Conservation (phyloP, 2,329 filamentous ascomycete species). For the Colletotrichum lini region DNA sequence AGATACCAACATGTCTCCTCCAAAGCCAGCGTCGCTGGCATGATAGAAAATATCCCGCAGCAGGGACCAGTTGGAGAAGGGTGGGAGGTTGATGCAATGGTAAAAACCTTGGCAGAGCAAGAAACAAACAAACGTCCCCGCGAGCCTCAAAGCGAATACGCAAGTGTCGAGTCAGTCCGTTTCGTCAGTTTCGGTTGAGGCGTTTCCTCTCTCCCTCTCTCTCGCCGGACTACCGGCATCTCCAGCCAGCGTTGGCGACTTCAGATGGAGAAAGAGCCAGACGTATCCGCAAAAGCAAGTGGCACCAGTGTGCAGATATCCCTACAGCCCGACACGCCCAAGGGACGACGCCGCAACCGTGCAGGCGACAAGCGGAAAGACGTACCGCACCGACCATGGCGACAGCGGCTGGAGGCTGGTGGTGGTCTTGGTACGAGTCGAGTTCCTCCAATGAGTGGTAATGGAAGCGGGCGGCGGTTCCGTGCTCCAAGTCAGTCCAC, state of each 20-base stretch:
- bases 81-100: neutral
- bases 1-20: neutral
- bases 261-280: constrained; percentile 21
- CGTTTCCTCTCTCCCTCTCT: neutral
- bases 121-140: constrained; percentile 9
- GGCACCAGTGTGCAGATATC: constrained; percentile 10
- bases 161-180: constrained; percentile 26
- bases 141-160: neutral
- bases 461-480: constrained; percentile 22
- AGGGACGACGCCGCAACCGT: constrained; percentile 17
- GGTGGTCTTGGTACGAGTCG: neutral
- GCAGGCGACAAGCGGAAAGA: constrained; percentile 23
- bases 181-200: constrained; percentile 36
- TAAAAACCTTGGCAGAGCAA: constrained; percentile 13
- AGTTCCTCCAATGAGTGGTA: constrained; percentile 7
- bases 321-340: neutral
- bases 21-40: neutral
- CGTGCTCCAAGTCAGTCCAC: constrained; percentile 9
- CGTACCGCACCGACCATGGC: constrained; percentile 26
- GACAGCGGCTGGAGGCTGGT: constrained; percentile 10
- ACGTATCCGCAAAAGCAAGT: constrained; percentile 11
- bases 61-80: neutral
- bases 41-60: neutral
- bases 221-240: constrained; percentile 22
- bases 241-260: constrained; percentile 9